Evolutionary conservation across 2,329 filamentous ascomycete species (phyloP).

Genomic region (Neofusicoccum sp.): DNA sequence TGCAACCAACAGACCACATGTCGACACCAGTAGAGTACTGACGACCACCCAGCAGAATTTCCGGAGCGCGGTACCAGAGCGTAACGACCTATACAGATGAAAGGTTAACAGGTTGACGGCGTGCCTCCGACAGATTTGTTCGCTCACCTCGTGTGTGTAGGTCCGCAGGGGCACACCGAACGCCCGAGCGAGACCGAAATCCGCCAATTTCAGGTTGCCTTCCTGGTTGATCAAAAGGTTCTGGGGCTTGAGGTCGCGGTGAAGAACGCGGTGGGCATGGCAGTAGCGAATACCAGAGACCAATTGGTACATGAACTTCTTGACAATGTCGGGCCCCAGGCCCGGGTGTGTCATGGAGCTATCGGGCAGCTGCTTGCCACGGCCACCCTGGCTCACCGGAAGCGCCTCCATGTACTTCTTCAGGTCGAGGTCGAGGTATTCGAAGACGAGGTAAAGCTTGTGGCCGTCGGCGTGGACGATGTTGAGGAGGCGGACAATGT

Average conservation of each 20-base stretch:
- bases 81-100: slow-evolving; percentile 66
- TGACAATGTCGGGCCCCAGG: slow-evolving; percentile 76
- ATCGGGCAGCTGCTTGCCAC: slow-evolving; percentile 81
- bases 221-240: slow-evolving; percentile 84
- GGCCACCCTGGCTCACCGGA: slow-evolving; percentile 77
- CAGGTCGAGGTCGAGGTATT: slow-evolving; percentile 86
- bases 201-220: slow-evolving; percentile 84
- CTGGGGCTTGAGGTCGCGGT: slow-evolving; percentile 87
- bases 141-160: slow-evolving; percentile 77
- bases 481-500: slow-evolving; percentile 84
- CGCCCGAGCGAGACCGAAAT: slow-evolving; percentile 85
- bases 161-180: slow-evolving; percentile 89
- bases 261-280: slow-evolving; percentile 81
- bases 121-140: neutral
- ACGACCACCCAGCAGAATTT: slow-evolving; percentile 84
- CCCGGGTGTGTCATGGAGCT: slow-evolving; percentile 68
- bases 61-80: slow-evolving; percentile 87
- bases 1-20: slow-evolving; percentile 94
- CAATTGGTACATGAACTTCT: slow-evolving; percentile 89
- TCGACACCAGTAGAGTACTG: slow-evolving; percentile 94
- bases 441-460: slow-evolving; percentile 90
- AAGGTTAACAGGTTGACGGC: slow-evolving; percentile 21
- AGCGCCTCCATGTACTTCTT: slow-evolving; percentile 97
- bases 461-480: slow-evolving; percentile 93
- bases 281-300: slow-evolving; percentile 84